Percentiles rank a stretch among this genome's conserved stretches.
Conservation (phyloP, 2,329 filamentous ascomycete genomes). For the Venturia oleaginea region DNA sequence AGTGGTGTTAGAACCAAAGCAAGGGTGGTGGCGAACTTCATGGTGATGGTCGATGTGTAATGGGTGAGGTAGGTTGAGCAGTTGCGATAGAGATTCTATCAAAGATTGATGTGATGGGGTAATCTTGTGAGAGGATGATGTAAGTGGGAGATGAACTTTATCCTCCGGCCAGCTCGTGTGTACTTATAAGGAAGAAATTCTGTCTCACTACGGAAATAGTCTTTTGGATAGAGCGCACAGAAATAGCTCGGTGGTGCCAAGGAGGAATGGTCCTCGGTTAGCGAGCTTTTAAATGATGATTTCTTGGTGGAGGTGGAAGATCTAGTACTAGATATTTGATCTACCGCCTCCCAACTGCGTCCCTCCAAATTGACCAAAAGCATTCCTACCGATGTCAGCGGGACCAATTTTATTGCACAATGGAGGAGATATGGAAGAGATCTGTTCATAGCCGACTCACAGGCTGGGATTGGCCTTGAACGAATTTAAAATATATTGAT, state of each 20-base stretch:
- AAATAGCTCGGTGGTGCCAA: not conserved
- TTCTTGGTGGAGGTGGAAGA: constrained; percentile 1
- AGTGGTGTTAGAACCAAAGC: not conserved
- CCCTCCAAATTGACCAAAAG: not conserved
- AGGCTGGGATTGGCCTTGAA: not conserved
- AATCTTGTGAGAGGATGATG: not conserved
- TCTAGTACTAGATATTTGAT: not conserved
- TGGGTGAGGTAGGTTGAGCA: not conserved
- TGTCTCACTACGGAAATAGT: not conserved
- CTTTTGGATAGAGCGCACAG: not conserved
- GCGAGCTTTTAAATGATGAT: not conserved
- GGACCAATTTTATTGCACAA: not conserved
- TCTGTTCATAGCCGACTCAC: not conserved
- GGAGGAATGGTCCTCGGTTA: not conserved
- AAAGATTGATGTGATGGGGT: not conserved
- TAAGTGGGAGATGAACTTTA: not conserved
- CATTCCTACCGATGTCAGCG: not conserved
- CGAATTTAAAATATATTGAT: too few species aligned
- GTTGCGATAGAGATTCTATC: not conserved
- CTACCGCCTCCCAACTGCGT: not conserved
- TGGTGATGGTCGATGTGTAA: not conserved
- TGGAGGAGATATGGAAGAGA: not conserved
- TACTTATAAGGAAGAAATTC: not conserved
- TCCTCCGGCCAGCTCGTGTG: not conserved
- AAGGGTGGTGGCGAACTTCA: not conserved